Base-by-base conservation (phyloP, 2,329 filamentous ascomycete species). In the Septoria linicola region DNA sequence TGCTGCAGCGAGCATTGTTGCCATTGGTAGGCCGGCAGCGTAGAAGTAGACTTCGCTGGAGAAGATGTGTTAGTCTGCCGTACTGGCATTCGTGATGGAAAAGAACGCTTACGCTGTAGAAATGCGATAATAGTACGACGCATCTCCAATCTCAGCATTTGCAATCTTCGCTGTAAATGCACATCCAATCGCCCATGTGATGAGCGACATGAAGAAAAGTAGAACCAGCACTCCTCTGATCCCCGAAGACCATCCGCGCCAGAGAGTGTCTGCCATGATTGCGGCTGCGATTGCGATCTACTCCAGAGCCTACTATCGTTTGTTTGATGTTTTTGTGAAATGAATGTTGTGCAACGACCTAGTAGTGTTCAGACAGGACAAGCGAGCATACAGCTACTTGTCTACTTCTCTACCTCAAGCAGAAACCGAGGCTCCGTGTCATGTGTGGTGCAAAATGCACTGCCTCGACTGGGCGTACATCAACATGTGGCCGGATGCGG, bases 1-100 rank as follows among this genome's bases (percentile, higher is more conserved):
- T n/a, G 30, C 36, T 34, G 45, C 36, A n/a, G 45, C 45, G 11
- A 49, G 45, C 45, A 41, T 49, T 6, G 45, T 49, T 13, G 45
- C 45, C 36, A 49, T 49, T 1, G 45, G 36, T 3, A 49, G 10
- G 17, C 35, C 45, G 3, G 36, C 35, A 25, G 45, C 45, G 13
- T 49, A 49, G 17, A 49, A 41, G 45, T 49, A 49, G 11, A 49
- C 11, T 30, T 32, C 20, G 11, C 45, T 48, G 25, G 7, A n/a
- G 17, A 13, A 8, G 6, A 8, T 19, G 36, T n/a, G 25, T 8
- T 14, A 16, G 10, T 16, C n/a, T n/a, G n/a, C n/a, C n/a, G n/a
- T 7, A 16, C 14, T 16, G 11, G 5, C 13, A 6, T 34, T 34
- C 23, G n/a, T 21, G 7, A 2, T 16, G 25, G 8, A 17, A 5